Evolutionary conservation across 2,329 filamentous ascomycete species (phyloP).

Genomic region (Cytospora leucostoma): DNA sequence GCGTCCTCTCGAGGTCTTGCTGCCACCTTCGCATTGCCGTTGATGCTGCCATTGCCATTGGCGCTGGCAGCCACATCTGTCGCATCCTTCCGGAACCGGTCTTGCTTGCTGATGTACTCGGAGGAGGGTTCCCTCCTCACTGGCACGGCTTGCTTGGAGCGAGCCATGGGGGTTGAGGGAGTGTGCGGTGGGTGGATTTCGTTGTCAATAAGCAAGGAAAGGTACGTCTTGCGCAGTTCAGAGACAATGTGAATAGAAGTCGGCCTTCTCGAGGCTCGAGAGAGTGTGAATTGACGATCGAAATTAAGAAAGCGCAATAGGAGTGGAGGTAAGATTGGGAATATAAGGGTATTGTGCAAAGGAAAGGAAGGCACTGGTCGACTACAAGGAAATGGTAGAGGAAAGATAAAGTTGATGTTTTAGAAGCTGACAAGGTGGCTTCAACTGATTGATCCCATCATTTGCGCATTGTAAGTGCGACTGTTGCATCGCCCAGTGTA

Average conservation of each 20-base stretch:
- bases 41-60: slow-evolving; percentile 34
- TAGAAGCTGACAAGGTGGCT: slow-evolving; percentile 33
- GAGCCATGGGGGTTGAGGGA: slow-evolving; percentile 58
- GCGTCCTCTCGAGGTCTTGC: slow-evolving; percentile 12
- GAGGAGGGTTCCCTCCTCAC: slow-evolving; percentile 67
- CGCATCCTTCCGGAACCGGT: slow-evolving; percentile 36
- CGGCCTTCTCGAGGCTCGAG: slow-evolving; percentile 15
- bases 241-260: neutral
- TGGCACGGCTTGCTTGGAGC: slow-evolving; percentile 68
- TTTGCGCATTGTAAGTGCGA: slow-evolving; percentile 1
- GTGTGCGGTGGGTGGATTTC: neutral
- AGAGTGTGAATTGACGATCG: slow-evolving; percentile 1
- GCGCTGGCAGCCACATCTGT: slow-evolving; percentile 38
- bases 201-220: neutral
- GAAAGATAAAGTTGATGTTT: slow-evolving; percentile 3
- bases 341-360: neutral
- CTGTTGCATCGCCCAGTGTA: neutral
- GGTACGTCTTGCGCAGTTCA: slow-evolving; percentile 1
- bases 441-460: slow-evolving; percentile 25
- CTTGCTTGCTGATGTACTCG: slow-evolving; percentile 60
- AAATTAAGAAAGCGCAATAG: neutral
- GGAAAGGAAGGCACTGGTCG: neutral
- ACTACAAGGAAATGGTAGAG: neutral
- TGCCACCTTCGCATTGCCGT: slow-evolving; percentile 32
- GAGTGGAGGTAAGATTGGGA: neutral